Evolutionary conservation across 1,284 basidiomycete genomes (phyloP), one percentile per base, ranked within the genome.

Genomic region (Pholiota adiposa): DNA sequence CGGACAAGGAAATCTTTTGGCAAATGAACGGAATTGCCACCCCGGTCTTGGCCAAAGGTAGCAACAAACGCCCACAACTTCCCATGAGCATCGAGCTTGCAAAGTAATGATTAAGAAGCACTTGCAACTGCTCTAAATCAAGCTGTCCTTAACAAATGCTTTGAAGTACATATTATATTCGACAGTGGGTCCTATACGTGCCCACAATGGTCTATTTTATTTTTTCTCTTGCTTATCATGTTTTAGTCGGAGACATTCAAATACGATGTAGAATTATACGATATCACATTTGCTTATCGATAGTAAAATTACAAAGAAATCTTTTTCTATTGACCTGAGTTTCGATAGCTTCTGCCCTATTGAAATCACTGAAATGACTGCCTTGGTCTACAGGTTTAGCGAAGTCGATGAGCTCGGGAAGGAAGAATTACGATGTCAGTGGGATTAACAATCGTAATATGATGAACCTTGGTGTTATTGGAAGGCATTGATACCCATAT

Each of bases 381-480:
- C 60, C 56, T 75, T 33, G 66, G 80, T 46, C 11, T 21, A 3
- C 54, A 50, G 16, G 23, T 9, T 8, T 71, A 56, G 51, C 74
- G 23, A 66, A 70, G 8, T 55, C 61, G 36, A 56, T 59, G 27
- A 60, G 58, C 21, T 61, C 57, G 16, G 70, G 69, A 23, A 74
- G 79, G 64, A 74, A 73, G 58, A 84, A 79, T 61, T 81, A 80
- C 59, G 83, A 84, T 31, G 64, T 72, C 7, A 68, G 72, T 61
- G 77, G 74, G 38, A 68, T 76, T 31, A 73, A 73, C 27, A 79
- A 79, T 69, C 76, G 79, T 44, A 82, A 79, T 54, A 70, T 79
- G 71, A 79, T 78, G 52, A 79, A 78, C 62, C 61, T 80, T 51
- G 71, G 69, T 34, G 56, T 72, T 9, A 69, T 66, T 29, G 66